phyloP scores from a whole-genome alignment of 2,329 filamentous ascomycete species.

The Metarhizium sp. region DNA sequence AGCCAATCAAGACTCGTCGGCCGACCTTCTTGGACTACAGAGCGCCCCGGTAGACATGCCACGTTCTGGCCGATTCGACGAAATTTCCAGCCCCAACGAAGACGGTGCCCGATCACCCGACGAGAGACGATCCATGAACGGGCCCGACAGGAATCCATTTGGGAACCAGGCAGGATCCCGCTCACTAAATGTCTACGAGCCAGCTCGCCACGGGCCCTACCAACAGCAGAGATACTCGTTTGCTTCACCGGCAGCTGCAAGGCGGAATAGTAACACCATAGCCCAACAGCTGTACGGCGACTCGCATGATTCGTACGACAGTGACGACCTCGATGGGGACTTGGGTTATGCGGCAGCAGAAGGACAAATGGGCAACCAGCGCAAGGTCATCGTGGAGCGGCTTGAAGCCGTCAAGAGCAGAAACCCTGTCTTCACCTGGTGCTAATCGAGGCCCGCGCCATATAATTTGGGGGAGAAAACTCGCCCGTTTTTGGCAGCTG shows the following conservation, averaged over 20 bases:
- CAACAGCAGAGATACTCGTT: conserved; percentile 47
- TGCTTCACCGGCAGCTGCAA: conserved; percentile 35
- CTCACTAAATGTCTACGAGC: conserved; percentile 33
- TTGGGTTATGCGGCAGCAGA: conserved; percentile 89
- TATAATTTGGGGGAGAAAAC: background rate
- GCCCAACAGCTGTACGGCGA: conserved; percentile 43
- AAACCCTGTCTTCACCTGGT: conserved; percentile 97
- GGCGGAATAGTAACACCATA: conserved; percentile 40
- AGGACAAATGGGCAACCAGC: conserved; percentile 81
- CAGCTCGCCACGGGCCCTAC: conserved; percentile 30
- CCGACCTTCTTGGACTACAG: conserved; percentile 62
- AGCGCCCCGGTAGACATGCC: conserved; percentile 57
- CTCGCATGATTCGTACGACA: conserved; percentile 50
- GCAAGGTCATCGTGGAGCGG: conserved; percentile 94
- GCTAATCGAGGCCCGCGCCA: conserved; percentile 34
- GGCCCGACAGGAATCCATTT: conserved; percentile 9
- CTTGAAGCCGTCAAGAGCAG: conserved; percentile 91
- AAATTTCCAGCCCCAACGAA: conserved; percentile 42
- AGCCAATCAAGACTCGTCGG: conserved; percentile 23
- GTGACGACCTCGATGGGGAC: conserved; percentile 76
- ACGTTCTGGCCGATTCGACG: conserved; percentile 62
- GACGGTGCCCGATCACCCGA: conserved; percentile 32
- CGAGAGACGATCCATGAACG: conserved; percentile 13
- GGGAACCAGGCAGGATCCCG: conserved; percentile 29
- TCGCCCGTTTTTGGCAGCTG: background rate